Conservation (phyloP, 768 basidiomycete genomes). For the Agaricus subrufescens region DNA sequence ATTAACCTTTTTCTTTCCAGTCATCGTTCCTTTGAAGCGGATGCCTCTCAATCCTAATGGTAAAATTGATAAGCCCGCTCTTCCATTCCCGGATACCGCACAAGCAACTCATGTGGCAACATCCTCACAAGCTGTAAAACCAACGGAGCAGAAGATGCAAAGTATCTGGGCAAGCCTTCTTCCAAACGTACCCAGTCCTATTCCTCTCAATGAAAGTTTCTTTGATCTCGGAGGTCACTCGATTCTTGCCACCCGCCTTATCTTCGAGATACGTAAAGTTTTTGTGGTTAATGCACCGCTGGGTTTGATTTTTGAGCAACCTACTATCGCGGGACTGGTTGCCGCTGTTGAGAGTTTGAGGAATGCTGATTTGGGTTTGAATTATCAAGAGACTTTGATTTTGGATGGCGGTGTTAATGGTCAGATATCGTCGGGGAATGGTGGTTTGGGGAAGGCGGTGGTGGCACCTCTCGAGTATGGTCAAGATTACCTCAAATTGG, state of each 20-base stretch:
- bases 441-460: slow-evolving; percentile 16
- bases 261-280: slow-evolving; percentile 92
- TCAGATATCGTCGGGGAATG: background rate
- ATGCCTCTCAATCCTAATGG: slow-evolving; percentile 99
- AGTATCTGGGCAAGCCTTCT: slow-evolving; percentile 83
- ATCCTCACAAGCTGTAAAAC: slow-evolving; percentile 30
- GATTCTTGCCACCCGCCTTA: slow-evolving; percentile 93
- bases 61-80: slow-evolving; percentile 96
- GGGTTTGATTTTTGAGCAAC: slow-evolving; percentile 86
- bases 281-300: slow-evolving; percentile 91
- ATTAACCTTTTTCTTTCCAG: slow-evolving; percentile 32
- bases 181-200: slow-evolving; percentile 68
- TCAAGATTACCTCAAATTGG: slow-evolving; percentile 66
- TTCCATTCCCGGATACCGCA: slow-evolving; percentile 97
- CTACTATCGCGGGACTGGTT: slow-evolving; percentile 78
- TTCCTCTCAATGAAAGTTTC: slow-evolving; percentile 91
- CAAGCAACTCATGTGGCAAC: slow-evolving; percentile 49
- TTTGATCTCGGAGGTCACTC: slow-evolving; percentile 99
- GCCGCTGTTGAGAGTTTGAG: slow-evolving; percentile 69
- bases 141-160: slow-evolving; percentile 78
- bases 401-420: slow-evolving; percentile 10
- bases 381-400: slow-evolving; percentile 1
- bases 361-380: slow-evolving; percentile 76
- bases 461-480: slow-evolving; percentile 62
- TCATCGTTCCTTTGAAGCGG: slow-evolving; percentile 89